Conservation (phyloP, 192 early-diverging fungal genomes). For the Pilaira anomala region DNA sequence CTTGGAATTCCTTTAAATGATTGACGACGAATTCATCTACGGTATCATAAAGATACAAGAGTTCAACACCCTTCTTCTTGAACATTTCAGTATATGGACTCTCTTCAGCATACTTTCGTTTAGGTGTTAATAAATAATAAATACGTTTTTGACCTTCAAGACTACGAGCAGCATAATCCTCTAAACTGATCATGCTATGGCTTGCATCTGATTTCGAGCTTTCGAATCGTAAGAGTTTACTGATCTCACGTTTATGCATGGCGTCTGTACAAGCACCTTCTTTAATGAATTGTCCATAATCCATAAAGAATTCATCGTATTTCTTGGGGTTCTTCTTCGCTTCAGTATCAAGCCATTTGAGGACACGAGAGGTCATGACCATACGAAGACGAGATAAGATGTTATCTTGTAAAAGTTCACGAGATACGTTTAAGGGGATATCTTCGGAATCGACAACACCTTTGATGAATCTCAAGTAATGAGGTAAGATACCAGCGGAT, state of each 20-base stretch:
- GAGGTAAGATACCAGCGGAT: constrained; percentile 66
- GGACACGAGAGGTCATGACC: constrained; percentile 51
- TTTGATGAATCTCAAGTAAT: constrained; percentile 75
- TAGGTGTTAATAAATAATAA: constrained; percentile 61
- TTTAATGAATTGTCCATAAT: constrained; percentile 70
- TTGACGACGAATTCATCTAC: constrained; percentile 58
- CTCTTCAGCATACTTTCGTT: constrained; percentile 55
- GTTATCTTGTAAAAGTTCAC: constrained; percentile 77
- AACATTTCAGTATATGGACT: constrained; percentile 76
- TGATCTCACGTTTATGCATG: constrained; percentile 49
- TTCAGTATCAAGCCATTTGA: constrained; percentile 55
- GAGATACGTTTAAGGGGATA: constrained; percentile 80
- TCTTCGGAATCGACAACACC: constrained; percentile 84
- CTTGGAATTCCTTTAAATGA: constrained; percentile 58
- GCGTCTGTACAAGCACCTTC: constrained; percentile 73
- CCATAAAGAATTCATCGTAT: constrained; percentile 58
- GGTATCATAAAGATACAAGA: constrained; percentile 62
- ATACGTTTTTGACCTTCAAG: constrained; percentile 71
- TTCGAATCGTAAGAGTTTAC: constrained; percentile 61
- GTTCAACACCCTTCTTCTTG: constrained; percentile 68
- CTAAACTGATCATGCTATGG: constrained; percentile 55
- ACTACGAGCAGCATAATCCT: constrained; percentile 70
- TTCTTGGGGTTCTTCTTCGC: constrained; percentile 43
- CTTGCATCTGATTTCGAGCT: constrained; percentile 37
- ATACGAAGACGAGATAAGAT: constrained; percentile 55